Conservation (phyloP, 192 early-diverging fungal genomes). For the Neocallimastix lanati region DNA sequence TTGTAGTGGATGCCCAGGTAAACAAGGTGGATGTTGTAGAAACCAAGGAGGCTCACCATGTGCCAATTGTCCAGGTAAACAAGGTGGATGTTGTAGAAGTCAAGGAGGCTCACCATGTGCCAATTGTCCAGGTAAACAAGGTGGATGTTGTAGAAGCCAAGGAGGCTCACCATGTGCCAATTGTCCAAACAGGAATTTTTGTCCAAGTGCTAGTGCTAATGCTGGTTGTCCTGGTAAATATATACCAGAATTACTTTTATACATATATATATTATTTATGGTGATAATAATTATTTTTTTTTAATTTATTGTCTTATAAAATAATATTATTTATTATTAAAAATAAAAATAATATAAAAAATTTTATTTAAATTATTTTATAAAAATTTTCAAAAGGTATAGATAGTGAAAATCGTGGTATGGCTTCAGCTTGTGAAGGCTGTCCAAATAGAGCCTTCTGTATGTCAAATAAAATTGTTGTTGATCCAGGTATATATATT, state of each 20-base stretch:
- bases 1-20: not conserved
- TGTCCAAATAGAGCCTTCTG: slow-evolving; percentile 68
- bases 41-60: not conserved
- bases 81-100: not conserved
- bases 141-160: not conserved
- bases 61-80: not conserved
- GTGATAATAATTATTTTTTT: too few relatives aligned
- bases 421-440: slow-evolving; percentile 53
- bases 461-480: slow-evolving; percentile 53
- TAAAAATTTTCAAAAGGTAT: slow-evolving; percentile 31
- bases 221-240: not conserved
- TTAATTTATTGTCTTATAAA: too few relatives aligned
- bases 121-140: not conserved
- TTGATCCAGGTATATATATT: slow-evolving; percentile 53
- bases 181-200: not conserved
- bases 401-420: slow-evolving; percentile 49
- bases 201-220: not conserved
- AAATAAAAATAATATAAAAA: too few relatives aligned
- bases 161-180: not conserved
- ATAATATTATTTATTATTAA: too few relatives aligned
- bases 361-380: too few relatives aligned
- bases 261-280: too few relatives aligned
- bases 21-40: not conserved
- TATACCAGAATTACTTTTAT: too few relatives aligned
- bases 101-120: not conserved